Evolutionary conservation across 148 eudicot genomes (phyloP), one percentile per base, ranked within the genome.

Genomic region (Simmondsia chinensis): DNA sequence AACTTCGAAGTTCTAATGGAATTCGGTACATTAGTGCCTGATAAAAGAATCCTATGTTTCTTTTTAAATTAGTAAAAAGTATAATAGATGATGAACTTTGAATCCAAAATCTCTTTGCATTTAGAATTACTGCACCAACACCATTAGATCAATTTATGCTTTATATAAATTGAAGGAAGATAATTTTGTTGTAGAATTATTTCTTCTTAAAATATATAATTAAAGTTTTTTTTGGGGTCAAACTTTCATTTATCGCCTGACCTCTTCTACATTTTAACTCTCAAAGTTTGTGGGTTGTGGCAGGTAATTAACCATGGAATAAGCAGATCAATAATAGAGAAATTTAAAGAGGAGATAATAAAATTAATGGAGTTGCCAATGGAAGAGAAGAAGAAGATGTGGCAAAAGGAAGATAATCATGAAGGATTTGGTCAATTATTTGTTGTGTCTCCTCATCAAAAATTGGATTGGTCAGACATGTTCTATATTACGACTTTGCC

Each of bases 281-380:
- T n/a, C 7, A 16, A 16, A 7, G 22, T 7, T 0, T 5, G 7
- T 25, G 8, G 10, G 12, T 44, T 6, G 9, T 15, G n/a, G 21
- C 48, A 79, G 87, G 55, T 79, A n/a, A 30, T 75, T 25, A 69
- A 75, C 33, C 82, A 80, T 69, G 82, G 82, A 28, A 56, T 80
- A 28, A 28, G 59, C 35, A 33, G 8, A 14, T 21, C 57, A 19
- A 10, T 72, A 30, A 12, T 80, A 14, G 79, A 75, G 59, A 56
- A 60, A 15, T 56, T 75, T 34, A 69, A 51, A 47, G 44, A 6
- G 15, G 69, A 80, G 31, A 54, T 63, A 4, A 7, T 34, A 0
- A 30, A 59, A 5, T 69, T 72, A 14, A 71, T 64, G 45, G 27
- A 48, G 2, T 68, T 75, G 38, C 65, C 78, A 0, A 13, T 52